These are phyloP conservation scores for Claviceps sp. DNA, from an alignment of 2,329 filamentous ascomycete species.

Conservation along the genomic window DNA sequence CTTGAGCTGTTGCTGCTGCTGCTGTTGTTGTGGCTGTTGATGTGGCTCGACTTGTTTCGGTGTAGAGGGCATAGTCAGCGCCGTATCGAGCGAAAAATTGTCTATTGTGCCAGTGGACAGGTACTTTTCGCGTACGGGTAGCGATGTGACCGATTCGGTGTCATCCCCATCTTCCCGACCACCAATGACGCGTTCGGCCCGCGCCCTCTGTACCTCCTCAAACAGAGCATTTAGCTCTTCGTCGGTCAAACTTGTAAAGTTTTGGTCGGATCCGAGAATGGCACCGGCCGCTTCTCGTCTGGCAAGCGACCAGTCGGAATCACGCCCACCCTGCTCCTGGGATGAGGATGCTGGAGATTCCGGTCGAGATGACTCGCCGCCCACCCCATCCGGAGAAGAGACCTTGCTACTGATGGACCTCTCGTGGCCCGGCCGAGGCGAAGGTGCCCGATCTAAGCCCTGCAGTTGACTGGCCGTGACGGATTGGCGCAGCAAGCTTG, in stretches of 20 bases:
- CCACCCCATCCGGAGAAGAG: constrained; percentile 41
- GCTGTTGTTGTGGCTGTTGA: neutral
- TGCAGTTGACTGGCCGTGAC: constrained; percentile 49
- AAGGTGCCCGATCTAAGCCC: constrained; percentile 37
- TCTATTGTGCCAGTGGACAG: constrained; percentile 89
- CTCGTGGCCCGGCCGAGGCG: constrained; percentile 52
- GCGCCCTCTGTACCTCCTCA: constrained; percentile 80
- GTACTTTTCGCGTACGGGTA: constrained; percentile 89
- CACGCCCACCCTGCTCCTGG: constrained; percentile 49
- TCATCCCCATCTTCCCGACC: constrained; percentile 76
- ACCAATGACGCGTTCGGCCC: constrained; percentile 58
- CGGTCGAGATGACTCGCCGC: constrained; percentile 63
- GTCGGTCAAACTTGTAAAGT: constrained; percentile 78
- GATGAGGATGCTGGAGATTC: constrained; percentile 68
- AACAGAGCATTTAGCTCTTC: constrained; percentile 90
- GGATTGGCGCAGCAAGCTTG: constrained; percentile 67
- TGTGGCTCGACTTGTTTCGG: constrained; percentile 58
- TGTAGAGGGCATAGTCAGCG: constrained; percentile 86
- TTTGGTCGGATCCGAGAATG: constrained; percentile 80
- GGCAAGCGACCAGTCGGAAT: constrained; percentile 91
- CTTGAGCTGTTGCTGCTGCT: constrained; percentile 31
- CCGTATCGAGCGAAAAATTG: constrained; percentile 91
- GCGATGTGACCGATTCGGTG: constrained; percentile 70
- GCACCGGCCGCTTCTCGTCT: constrained; percentile 85
- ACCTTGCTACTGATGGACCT: constrained; percentile 71